These are phyloP conservation scores for Boletus patriciae DNA, from an alignment of 768 basidiomycete species.

Conservation along the genomic window DNA sequence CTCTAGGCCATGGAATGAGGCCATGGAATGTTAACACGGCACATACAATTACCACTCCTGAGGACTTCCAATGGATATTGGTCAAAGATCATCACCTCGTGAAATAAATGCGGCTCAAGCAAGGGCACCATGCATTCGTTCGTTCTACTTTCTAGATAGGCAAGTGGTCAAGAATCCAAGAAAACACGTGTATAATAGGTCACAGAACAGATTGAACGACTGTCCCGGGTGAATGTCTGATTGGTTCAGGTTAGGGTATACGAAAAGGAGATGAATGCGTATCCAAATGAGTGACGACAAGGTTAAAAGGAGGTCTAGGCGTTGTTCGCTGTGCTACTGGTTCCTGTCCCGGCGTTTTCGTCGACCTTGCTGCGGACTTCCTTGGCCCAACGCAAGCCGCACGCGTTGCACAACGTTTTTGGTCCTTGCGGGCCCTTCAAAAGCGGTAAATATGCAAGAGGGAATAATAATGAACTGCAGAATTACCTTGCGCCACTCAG, in stretches of 20 bases:
- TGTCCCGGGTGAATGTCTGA: slow-evolving; percentile 5
- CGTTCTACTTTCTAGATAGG: slow-evolving; percentile 10
- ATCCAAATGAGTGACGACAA: not conserved
- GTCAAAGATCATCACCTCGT: slow-evolving; percentile 4
- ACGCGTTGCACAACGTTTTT: slow-evolving; percentile 97
- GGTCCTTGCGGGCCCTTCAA: slow-evolving; percentile 86
- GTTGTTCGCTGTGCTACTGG: slow-evolving; percentile 19
- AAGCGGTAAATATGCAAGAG: slow-evolving; percentile 18
- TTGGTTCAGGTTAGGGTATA: slow-evolving; percentile 7
- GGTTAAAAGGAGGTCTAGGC: slow-evolving; percentile 11
- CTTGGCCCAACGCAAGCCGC: slow-evolving; percentile 93
- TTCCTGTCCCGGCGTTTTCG: slow-evolving; percentile 29
- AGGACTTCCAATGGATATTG: slow-evolving; percentile 1
- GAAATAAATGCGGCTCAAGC: slow-evolving; percentile 10
- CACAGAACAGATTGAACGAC: not conserved
- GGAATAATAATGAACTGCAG: not conserved
- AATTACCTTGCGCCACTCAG: slow-evolving; percentile 91
- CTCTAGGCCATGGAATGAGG: not conserved
- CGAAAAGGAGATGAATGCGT: not conserved
- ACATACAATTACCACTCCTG: slow-evolving; percentile 1
- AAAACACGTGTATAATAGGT: slow-evolving; percentile 13
- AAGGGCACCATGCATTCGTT: slow-evolving; percentile 2
- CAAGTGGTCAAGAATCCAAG: slow-evolving; percentile 15
- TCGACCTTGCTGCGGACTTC: slow-evolving; percentile 48
- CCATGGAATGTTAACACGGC: not conserved